These are phyloP conservation scores for Exophiala aquamarina DNA, from an alignment of 2,329 filamentous ascomycete genomes.

Conservation along the genomic window DNA sequence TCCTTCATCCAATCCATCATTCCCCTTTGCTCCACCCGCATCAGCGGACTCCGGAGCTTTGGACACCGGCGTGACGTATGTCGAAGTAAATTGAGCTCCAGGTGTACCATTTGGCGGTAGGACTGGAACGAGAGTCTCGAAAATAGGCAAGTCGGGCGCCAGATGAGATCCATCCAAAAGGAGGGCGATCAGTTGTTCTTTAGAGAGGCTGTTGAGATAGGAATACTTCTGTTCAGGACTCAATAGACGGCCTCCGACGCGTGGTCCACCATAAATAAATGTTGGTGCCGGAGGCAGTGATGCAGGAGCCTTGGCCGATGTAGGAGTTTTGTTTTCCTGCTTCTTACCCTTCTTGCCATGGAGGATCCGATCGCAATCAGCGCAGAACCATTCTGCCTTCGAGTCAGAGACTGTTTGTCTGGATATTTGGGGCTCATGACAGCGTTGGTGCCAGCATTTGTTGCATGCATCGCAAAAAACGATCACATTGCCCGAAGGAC, in stretches of 20 bases:
- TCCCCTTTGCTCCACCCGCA: slow-evolving; percentile 7
- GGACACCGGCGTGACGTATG: slow-evolving; percentile 23
- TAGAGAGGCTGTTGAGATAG: slow-evolving; percentile 25
- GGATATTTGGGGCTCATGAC: slow-evolving; percentile 74
- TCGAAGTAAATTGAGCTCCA: slow-evolving; percentile 25
- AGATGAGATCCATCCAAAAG: slow-evolving; percentile 27
- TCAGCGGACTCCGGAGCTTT: slow-evolving; percentile 4
- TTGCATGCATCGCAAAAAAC: slow-evolving; percentile 86
- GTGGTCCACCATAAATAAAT: slow-evolving; percentile 20
- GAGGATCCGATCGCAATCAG: slow-evolving; percentile 51
- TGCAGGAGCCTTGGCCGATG: background rate
- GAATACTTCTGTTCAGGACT: slow-evolving; percentile 18
- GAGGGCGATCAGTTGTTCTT: slow-evolving; percentile 25
- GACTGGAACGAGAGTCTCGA: slow-evolving; percentile 20
- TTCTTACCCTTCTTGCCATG: slow-evolving; percentile 26
- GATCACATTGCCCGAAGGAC: slow-evolving; percentile 73
- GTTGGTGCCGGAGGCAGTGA: slow-evolving; percentile 2
- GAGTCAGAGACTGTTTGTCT: slow-evolving; percentile 66
- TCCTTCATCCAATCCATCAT: slow-evolving; percentile 33
- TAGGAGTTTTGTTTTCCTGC: background rate
- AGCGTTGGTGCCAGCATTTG: slow-evolving; percentile 76
- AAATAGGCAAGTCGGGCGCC: slow-evolving; percentile 27
- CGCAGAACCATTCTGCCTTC: slow-evolving; percentile 71
- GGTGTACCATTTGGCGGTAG: slow-evolving; percentile 7
- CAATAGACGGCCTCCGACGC: slow-evolving; percentile 21